These are phyloP conservation scores for Pharus latifolius DNA, from an alignment of 176 grass and related monocot genomes.

Conservation along the genomic window DNA sequence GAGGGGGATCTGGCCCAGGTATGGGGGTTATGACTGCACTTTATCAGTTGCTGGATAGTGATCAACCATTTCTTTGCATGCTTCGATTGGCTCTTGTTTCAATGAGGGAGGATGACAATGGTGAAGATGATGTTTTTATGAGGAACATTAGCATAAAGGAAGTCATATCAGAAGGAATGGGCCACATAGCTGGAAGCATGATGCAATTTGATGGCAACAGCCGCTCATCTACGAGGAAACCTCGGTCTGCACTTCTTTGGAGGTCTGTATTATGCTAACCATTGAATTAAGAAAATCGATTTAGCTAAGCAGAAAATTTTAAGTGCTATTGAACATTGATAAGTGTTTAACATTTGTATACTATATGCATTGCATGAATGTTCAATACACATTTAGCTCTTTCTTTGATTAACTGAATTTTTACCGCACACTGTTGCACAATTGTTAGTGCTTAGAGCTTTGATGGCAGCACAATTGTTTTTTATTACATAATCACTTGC, in stretches of 20 bases:
- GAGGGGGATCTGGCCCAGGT: constrained; percentile 91
- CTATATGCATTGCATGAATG: neutral
- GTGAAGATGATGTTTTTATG: constrained; percentile 61
- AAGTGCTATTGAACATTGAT: neutral
- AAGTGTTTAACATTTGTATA: constrained; percentile 10
- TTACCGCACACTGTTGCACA: neutral
- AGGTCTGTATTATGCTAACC: constrained; percentile 40
- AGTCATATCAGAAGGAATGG: constrained; percentile 44
- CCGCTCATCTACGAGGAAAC: constrained; percentile 58
- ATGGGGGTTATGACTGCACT: constrained; percentile 92
- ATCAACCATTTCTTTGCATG: constrained; percentile 99
- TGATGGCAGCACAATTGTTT: neutral
- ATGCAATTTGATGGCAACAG: constrained; percentile 52
- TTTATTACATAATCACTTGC: neutral
- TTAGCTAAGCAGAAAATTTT: neutral
- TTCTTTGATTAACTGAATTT: neutral
- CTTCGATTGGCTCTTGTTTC: constrained; percentile 90
- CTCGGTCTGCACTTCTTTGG: constrained; percentile 90
- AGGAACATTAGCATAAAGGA: constrained; percentile 53
- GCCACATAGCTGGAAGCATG: constrained; percentile 29
- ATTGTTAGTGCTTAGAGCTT: constrained; percentile 8
- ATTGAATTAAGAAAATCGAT: neutral
- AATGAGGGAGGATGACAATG: constrained; percentile 91
- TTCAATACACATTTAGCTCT: neutral
- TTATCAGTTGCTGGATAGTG: constrained; percentile 92